Conservation (phyloP, 306 rosid species). For the Luffa aegyptiaca region DNA sequence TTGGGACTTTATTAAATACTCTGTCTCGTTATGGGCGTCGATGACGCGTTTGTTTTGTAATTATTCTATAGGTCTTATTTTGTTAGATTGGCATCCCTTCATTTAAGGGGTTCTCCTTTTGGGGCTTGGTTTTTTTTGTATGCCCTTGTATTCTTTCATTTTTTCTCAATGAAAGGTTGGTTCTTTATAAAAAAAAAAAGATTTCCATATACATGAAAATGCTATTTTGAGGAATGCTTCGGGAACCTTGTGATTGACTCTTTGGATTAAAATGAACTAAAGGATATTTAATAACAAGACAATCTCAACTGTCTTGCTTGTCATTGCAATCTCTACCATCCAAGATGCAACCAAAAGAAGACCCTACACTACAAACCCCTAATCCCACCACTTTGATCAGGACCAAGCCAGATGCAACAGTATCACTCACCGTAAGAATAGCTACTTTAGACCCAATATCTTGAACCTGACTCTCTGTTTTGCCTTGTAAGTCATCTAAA, state of each 20-base stretch:
- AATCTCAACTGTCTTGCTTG: not conserved
- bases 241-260: not conserved
- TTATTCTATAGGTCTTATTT: no score
- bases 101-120: no score
- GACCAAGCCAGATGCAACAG: conserved; percentile 82
- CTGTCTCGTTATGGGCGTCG: no score
- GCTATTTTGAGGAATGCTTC: not conserved
- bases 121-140: no score
- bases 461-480: conserved; percentile 21
- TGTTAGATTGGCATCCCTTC: no score
- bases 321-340: not conserved
- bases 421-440: conserved; percentile 88
- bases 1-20: no score
- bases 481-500: no score
- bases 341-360: not conserved
- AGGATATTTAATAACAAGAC: not conserved
- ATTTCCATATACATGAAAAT: no score
- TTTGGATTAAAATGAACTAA: not conserved
- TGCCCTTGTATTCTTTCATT: no score
- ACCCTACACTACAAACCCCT: not conserved
- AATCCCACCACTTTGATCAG: conserved; percentile 40
- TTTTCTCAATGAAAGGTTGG: no score
- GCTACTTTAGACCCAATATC: conserved; percentile 47
- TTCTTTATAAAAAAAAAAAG: no score
- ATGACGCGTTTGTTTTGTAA: no score